Conservation (phyloP, 2,329 filamentous ascomycete genomes). For the Fusarium devonianum region DNA sequence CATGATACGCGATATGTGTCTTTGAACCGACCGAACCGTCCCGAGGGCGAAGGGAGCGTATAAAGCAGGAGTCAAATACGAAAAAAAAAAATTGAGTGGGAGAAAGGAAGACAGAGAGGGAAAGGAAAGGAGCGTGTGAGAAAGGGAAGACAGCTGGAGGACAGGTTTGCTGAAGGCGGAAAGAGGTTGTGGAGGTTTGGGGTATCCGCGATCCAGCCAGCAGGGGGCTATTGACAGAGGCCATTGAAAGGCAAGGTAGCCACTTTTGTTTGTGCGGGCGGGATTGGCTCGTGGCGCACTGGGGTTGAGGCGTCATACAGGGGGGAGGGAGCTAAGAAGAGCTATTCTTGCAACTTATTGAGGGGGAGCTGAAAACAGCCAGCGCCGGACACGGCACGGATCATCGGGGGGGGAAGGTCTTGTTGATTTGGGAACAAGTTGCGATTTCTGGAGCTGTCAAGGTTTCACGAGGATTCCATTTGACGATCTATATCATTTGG, state of each 20-base stretch:
- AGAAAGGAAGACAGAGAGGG: not conserved
- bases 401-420: too few relatives aligned
- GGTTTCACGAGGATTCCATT: not conserved
- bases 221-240: constrained; percentile 7
- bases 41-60: not conserved
- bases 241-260: constrained; percentile 9
- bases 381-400: constrained; percentile 7
- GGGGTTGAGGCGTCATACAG: constrained; percentile 15
- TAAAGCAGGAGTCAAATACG: too few relatives aligned
- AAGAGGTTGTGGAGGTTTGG: constrained; percentile 9
- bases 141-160: constrained; percentile 2
- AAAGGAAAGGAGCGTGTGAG: constrained; percentile 3
- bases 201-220: constrained; percentile 5
- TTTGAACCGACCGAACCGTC: constrained; percentile 1
- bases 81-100: not conserved
- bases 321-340: constrained; percentile 21
- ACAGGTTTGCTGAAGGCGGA: too few relatives aligned
- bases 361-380: not conserved
- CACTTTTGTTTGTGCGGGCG: constrained; percentile 10
- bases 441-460: not conserved
- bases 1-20: constrained; percentile 29
- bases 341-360: too few relatives aligned
- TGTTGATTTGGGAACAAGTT: not conserved
- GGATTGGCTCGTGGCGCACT: not conserved
- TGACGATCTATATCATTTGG: not conserved